A percentile compares a stretch with the other conserved stretches of the same genome.
Conservation (phyloP, 1,284 basidiomycete genomes). For the Anthracocystis panici-leucophaei region DNA sequence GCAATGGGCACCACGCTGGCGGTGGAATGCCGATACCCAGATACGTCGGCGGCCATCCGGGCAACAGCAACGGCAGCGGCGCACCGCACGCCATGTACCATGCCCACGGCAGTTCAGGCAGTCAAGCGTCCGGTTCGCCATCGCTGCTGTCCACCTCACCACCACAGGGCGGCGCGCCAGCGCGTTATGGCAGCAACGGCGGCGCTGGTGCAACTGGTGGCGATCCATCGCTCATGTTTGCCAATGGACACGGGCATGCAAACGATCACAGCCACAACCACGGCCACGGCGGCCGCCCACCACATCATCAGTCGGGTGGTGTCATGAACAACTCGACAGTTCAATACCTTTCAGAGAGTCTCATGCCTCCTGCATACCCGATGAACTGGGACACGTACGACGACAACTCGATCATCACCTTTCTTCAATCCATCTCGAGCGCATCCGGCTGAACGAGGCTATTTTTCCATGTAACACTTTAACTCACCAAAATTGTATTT, state of each 20-base stretch:
- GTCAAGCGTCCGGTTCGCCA: slow-evolving; percentile 38
- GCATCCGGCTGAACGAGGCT: slow-evolving; percentile 10
- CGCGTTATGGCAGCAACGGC: slow-evolving; percentile 6
- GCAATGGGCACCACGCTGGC: slow-evolving; percentile 5
- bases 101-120: slow-evolving; percentile 12
- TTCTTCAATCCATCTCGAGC: slow-evolving; percentile 45
- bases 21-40: slow-evolving; percentile 15
- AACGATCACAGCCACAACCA: slow-evolving; percentile 1
- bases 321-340: slow-evolving; percentile 22
- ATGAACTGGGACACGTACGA: slow-evolving; percentile 53
- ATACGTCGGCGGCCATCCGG: slow-evolving; percentile 13
- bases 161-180: slow-evolving; percentile 20
- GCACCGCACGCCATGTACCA: slow-evolving; percentile 32
- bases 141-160: slow-evolving; percentile 30
- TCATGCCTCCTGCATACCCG: slow-evolving; percentile 49
- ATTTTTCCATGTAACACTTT: no score
- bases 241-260: slow-evolving; percentile 12
- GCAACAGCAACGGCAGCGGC: slow-evolving; percentile 19
- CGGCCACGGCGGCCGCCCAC: slow-evolving; percentile 10
- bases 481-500: slow-evolving; percentile 2
- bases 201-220: neutral
- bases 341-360: slow-evolving; percentile 41
- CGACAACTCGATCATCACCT: slow-evolving; percentile 54
- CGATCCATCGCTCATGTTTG: slow-evolving; percentile 22
- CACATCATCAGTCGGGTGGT: slow-evolving; percentile 5